Percentiles rank a stretch among this genome's conserved stretches.
Conservation (phyloP, 306 rosid genomes). For the Inga oerstediana region DNA sequence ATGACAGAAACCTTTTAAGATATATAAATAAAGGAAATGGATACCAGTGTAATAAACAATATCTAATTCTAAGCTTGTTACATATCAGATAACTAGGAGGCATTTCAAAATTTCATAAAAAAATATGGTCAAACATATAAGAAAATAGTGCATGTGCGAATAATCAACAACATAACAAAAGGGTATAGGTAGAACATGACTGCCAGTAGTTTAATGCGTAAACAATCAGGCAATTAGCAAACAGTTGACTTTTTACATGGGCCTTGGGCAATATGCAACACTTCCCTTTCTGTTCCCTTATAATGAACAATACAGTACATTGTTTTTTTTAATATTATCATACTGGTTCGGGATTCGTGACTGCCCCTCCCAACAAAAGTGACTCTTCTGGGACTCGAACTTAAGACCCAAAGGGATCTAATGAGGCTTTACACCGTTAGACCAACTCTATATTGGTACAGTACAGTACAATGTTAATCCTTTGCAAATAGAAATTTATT, state of each 20-base stretch:
- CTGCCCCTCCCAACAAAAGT: too few species aligned
- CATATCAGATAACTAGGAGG: not conserved
- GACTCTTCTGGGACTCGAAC: too few species aligned
- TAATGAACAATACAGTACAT: not conserved
- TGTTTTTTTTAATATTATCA: too few species aligned
- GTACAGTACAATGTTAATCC: not conserved
- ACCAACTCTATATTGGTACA: too few species aligned
- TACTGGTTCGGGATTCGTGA: too few species aligned
- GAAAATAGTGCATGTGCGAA: not conserved
- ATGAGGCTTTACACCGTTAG: too few species aligned
- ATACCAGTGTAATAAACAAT: not conserved
- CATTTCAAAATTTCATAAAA: slow-evolving; percentile 7
- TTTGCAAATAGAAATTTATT: not conserved
- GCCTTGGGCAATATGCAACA: not conserved
- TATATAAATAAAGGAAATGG: not conserved
- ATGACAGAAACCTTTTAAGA: slow-evolving; percentile 13
- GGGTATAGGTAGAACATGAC: not conserved
- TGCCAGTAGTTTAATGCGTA: not conserved
- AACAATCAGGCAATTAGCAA: not conserved
- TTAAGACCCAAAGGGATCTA: too few species aligned
- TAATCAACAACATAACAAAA: not conserved
- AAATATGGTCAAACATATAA: not conserved
- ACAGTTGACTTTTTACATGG: not conserved
- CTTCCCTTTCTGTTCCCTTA: slow-evolving; percentile 6
- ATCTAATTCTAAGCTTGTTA: not conserved